Percentiles rank a stretch among this genome's conserved stretches.
Conservation (phyloP, 371 early-diverging fungal genomes). For the Umbelopsis sp. region DNA sequence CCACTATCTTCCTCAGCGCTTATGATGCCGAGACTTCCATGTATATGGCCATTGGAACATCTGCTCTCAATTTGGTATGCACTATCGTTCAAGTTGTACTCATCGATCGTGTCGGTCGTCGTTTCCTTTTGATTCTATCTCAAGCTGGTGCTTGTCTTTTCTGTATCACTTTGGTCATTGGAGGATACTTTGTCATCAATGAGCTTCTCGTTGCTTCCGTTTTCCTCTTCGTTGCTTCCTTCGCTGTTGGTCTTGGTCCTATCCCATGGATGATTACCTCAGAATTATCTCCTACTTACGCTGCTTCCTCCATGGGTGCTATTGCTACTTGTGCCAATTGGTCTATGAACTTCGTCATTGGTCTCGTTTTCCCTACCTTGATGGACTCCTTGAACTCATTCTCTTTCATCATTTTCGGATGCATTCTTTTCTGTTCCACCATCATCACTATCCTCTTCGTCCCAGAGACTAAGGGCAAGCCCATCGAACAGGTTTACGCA, state of each 20-base stretch:
- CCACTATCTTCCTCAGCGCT: constrained; percentile 59
- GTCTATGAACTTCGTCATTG: constrained; percentile 57
- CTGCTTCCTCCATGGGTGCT: constrained; percentile 57
- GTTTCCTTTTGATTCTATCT: constrained; percentile 68
- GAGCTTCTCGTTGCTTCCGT: constrained; percentile 65
- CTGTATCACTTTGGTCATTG: constrained; percentile 60
- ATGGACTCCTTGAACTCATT: constrained; percentile 61
- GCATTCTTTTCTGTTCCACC: constrained; percentile 29
- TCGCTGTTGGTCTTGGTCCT: constrained; percentile 84
- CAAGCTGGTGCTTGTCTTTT: constrained; percentile 59
- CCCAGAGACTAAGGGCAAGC: constrained; percentile 80
- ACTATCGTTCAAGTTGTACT: constrained; percentile 58
- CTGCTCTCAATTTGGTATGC: constrained; percentile 65
- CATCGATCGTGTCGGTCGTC: constrained; percentile 79
- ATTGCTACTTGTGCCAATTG: constrained; percentile 69
- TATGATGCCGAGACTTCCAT: constrained; percentile 51
- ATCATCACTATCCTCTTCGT: constrained; percentile 52
- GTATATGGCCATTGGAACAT: constrained; percentile 61
- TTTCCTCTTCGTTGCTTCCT: constrained; percentile 80
- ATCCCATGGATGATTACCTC: constrained; percentile 83
- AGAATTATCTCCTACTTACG: constrained; percentile 71
- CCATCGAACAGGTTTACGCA: constrained; percentile 61
- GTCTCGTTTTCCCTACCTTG: constrained; percentile 64
- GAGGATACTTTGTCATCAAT: constrained; percentile 47
- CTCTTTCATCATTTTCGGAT: constrained; percentile 69